Conservation (phyloP, 176 grass and related monocot species). For the Panicum miliaceum region DNA sequence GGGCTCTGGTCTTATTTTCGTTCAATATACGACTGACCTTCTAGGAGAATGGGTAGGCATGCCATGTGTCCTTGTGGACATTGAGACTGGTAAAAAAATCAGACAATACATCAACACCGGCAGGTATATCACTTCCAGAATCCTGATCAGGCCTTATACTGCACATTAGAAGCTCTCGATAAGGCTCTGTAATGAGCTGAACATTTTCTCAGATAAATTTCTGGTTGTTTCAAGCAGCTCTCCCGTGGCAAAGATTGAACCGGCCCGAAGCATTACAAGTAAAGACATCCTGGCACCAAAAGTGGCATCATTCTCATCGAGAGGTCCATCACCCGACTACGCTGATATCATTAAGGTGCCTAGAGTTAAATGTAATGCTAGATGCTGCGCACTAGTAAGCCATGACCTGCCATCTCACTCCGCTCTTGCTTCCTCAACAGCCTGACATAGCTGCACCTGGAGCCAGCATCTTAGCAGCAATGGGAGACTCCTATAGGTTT, state of each 20-base stretch:
- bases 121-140: background rate
- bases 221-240: background rate
- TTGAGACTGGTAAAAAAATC: background rate
- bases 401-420: background rate
- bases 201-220: background rate
- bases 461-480: constrained; percentile 40
- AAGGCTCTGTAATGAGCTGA: background rate
- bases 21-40: background rate
- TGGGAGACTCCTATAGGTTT: background rate
- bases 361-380: background rate
- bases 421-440: background rate
- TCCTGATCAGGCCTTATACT: background rate
- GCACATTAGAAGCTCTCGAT: background rate
- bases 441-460: constrained; percentile 46
- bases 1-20: constrained; percentile 21
- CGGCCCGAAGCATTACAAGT: constrained; percentile 6
- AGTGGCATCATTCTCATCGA: constrained; percentile 36
- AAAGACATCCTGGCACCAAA: background rate
- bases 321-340: constrained; percentile 32
- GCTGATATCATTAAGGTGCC: constrained; percentile 31
- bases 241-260: constrained; percentile 1
- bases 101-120: rapidly evolving
- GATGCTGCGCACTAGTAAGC: too few species aligned
- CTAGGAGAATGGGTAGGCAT: background rate
- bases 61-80: constrained; percentile 40